Evolutionary conservation across 179 eudicot species (phyloP), one percentile per base, ranked within the genome.

Genomic region (Silene coronaria): DNA sequence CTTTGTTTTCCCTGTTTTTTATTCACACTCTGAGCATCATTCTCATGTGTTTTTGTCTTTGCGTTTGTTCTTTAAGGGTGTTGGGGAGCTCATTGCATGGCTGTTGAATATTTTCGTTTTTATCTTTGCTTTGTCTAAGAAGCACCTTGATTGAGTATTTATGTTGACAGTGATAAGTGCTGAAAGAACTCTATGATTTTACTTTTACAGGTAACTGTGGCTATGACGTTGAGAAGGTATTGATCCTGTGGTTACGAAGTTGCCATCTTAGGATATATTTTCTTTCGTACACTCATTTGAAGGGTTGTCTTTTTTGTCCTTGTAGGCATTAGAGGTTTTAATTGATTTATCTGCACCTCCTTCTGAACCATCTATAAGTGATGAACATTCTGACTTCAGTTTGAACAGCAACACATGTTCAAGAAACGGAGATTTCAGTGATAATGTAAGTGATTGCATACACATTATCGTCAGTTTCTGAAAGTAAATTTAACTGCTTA

Each of bases 331-430:
- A 79, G 89, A 86, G 81, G 83, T 82, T 12, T 78, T 95, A 87
- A 92, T 95, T 80, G 96, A 90, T 78, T 84, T 95, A 78, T 85
- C 91, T 69, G 80, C 89, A 62, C 80, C 96, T 64, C 72, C 87
- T 55, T 71, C 30, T 77, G 90, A 84, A 78, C 77, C 53, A 64
- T 73, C 85, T 64, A 75, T 69, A 65, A 81, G 59, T 81, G 86
- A 82, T 76, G 80, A 75, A 63, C 79, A 53, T 59, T 79, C 75
- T 76, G 82, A 73, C 48, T 60, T 28, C 63, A 71, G 77, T 77
- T 75, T 79, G 70, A 72, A 82, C 80, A 82, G 46, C 75, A 75
- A 76, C 70, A 88, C 84, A 76, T 82, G 84, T 74, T 10, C 83
- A 36, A 74, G 78, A 72, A 82, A 72, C 75, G 48, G 78, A 53